Base-by-base conservation (phyloP, 352 stramenopile species). In the Globisporangium polare region DNA sequence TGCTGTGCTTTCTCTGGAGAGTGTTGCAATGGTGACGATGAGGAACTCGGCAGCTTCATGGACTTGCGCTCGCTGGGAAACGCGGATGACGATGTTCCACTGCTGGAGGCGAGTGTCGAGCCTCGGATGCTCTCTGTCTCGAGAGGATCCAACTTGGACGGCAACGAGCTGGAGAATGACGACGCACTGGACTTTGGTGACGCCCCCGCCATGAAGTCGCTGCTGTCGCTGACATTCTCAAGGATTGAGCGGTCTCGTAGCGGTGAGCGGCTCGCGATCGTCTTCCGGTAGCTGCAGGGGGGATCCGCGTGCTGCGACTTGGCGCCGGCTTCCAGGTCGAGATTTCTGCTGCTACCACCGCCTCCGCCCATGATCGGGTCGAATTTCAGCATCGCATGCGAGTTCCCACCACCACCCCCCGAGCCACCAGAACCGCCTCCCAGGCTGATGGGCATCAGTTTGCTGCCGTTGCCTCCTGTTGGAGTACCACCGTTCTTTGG, bases 131-230 rank as follows among this genome's bases (percentile, higher is more conserved):
- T 58, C 50, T 65, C 58, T 0, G 51, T 18, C 29, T 59, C 39
- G 39, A 59, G 58, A 15, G 58, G 58, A 13, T 65, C 51, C 13
- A 65, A 52, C 22, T 65, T 65, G 5, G 46, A 57, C 7, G 47
- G 58, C 7, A 46, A 42, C 3, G 18, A 27, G n/a, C 29, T 13
- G 13, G 26, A 29, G 4, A 42, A 31, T 20, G 27, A 35, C 5
- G 12, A 47, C 9, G 1, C 17, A 7, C 6, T 15, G 26, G 27
- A 24, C 22, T 45, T 35, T 31, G 7, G 13, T 17, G 37, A 27
- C 26, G 31, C 35, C 29, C 29, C 29, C 13, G 24, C 10, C 35
- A 33, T 37, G 17, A 47, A 58, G 2, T 37, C 31, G 9, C 12
- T 39, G 35, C 1, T 50, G 4, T 58, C 33, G 22, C 31, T 17